Evolutionary conservation across 2,329 filamentous ascomycete genomes (phyloP).

Genomic region (Pezicula neosporulosa): DNA sequence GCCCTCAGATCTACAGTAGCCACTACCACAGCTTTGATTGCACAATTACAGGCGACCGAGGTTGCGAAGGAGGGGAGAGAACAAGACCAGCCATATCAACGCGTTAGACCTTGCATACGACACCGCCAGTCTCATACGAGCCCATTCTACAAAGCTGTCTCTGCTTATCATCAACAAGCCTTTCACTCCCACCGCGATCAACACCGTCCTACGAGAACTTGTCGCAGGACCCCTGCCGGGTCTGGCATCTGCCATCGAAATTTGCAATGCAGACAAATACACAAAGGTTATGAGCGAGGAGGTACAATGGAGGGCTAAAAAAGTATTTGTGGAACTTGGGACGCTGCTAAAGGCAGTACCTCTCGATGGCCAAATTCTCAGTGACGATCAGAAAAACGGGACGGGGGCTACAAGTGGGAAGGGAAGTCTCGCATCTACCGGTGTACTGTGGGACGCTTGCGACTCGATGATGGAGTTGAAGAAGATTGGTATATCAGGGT

Average conservation of each 20-base stretch:
- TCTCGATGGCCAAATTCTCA: constrained; percentile 50
- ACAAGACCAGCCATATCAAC: constrained; percentile 34
- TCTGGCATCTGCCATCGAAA: constrained; percentile 66
- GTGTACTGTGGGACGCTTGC: constrained; percentile 79
- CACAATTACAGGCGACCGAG: constrained; percentile 18
- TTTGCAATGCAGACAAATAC: constrained; percentile 59
- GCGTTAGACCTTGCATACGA: constrained; percentile 69
- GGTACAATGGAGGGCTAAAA: constrained; percentile 53
- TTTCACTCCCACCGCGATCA: constrained; percentile 76
- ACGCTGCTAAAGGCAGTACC: constrained; percentile 59
- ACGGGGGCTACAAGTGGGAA: constrained; percentile 34
- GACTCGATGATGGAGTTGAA: constrained; percentile 67
- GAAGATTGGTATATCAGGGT: constrained; percentile 63
- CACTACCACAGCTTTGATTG: constrained; percentile 17
- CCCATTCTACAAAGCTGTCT: constrained; percentile 83
- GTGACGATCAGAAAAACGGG: constrained; percentile 43
- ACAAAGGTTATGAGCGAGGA: constrained; percentile 62
- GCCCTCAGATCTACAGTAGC: constrained; percentile 19
- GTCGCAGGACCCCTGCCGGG: constrained; percentile 70
- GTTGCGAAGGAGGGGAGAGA: constrained; percentile 4
- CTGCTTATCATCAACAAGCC: constrained; percentile 83
- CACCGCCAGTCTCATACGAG: constrained; percentile 68
- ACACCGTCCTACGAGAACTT: constrained; percentile 68
- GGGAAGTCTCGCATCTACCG: constrained; percentile 63
- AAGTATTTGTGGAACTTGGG: constrained; percentile 60